Evolutionary conservation across 2,329 filamentous ascomycete species (phyloP).

Genomic region (Atkinsonella hypoxylon): DNA sequence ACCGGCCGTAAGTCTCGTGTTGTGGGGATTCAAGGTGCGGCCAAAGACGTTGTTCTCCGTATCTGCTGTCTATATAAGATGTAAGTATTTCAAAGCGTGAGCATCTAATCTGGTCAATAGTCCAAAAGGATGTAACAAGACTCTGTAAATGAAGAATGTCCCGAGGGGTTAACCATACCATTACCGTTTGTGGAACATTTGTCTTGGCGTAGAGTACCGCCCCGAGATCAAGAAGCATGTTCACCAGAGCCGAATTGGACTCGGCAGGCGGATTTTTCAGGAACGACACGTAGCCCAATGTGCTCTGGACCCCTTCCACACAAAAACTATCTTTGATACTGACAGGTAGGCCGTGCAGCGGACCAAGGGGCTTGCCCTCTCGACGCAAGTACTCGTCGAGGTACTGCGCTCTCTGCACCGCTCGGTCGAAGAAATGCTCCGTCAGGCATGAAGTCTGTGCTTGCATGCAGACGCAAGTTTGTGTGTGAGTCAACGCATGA

Average conservation of each 20-base stretch:
- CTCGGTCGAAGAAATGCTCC: constrained; percentile 33
- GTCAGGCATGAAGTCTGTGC: constrained; percentile 22
- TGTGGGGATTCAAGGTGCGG: constrained; percentile 15
- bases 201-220: constrained; percentile 29
- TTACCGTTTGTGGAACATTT: constrained; percentile 49
- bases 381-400: constrained; percentile 9
- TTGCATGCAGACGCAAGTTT: not conserved
- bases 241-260: constrained; percentile 13
- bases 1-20: constrained; percentile 21
- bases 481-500: not conserved
- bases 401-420: constrained; percentile 7
- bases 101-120: not conserved
- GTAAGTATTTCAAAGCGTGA: not conserved
- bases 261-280: constrained; percentile 11
- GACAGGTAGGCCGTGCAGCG: constrained; percentile 14
- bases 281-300: constrained; percentile 16
- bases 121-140: not conserved
- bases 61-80: constrained; percentile 12
- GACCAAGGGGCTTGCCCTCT: constrained; percentile 9
- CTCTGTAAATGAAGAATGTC: not conserved
- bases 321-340: constrained; percentile 17
- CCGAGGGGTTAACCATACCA: constrained; percentile 23
- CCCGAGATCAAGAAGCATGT: constrained; percentile 15
- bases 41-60: constrained; percentile 28
- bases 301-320: constrained; percentile 13